Base-by-base conservation (phyloP, 2,329 filamentous ascomycete genomes). In the Plenodomus tracheiphilus region DNA sequence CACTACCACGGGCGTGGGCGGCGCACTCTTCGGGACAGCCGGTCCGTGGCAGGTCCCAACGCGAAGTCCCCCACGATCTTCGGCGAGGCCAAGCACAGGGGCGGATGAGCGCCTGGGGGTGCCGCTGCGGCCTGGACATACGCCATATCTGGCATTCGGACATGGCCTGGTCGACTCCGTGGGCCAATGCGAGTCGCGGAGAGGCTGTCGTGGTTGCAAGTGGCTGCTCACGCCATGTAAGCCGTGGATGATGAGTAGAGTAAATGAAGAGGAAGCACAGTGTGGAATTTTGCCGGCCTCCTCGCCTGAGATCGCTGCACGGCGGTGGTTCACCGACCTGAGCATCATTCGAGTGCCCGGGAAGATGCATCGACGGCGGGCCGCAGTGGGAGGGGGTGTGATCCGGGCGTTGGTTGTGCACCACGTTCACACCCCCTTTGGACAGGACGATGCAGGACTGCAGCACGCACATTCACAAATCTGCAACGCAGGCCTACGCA, bases 11-110 rank as follows among this genome's bases (percentile, higher is more conserved):
- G 37, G 34, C 40, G 47, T 46, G 42, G 49, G 52, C 56, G 54
- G 59, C 59, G 56, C 56, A 49, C 44, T 37, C 39, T 36, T 49
- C 54, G 53, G 57, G 53, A 51, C 50, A 51, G 48, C 25, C 56
- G 58, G 54, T 54, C 59, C 59, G 61, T 48, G 28, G 49, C 52
- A 50, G 47, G 47, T 45, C 34, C 7, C 6, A 32, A 32, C 8
- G 6, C 28, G 49, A 46, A 44, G 50, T 54, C 56, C 59, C 59
- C 61, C 62, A 62, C 62, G 53, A 61, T 61, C 54, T 58, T 54
- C 49, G 49, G 51, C 49, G 48, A 57, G 47, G 52, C 51, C 56
- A 61, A 56, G 54, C 34, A 53, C 54, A 64, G 58, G 62, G 59
- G 58, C 45, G 41, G 43, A 34, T 44, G 48, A 49, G 50, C 48